Evolutionary conservation across 2,329 filamentous ascomycete species (phyloP).

Genomic region (Curvularia verruculosa): DNA sequence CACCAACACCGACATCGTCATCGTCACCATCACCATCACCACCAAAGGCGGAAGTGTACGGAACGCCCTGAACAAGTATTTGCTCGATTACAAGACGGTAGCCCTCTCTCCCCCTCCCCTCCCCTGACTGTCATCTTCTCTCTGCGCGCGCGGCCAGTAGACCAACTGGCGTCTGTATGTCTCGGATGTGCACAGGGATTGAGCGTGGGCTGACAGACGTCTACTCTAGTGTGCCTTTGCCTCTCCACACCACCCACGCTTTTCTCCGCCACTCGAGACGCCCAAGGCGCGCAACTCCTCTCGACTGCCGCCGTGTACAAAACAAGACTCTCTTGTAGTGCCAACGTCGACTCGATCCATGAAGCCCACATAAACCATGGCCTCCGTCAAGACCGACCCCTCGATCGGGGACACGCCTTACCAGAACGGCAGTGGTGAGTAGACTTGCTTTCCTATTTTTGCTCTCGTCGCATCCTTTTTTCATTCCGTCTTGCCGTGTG

Average conservation of each 20-base stretch:
- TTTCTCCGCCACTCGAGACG: slow-evolving; percentile 4
- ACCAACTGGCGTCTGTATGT: slow-evolving; percentile 27
- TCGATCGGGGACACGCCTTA: slow-evolving; percentile 37
- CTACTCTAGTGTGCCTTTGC: slow-evolving; percentile 13
- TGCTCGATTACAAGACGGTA: slow-evolving; percentile 10
- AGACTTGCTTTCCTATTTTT: slow-evolving; percentile 16
- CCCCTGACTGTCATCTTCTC: slow-evolving; percentile 9
- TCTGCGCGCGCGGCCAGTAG: slow-evolving; percentile 2
- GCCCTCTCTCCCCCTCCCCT: not conserved
- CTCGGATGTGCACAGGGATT: slow-evolving; percentile 32
- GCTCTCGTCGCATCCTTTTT: slow-evolving; percentile 13
- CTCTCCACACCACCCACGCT: slow-evolving; percentile 1
- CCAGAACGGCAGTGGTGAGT: slow-evolving; percentile 47
- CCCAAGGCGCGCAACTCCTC: slow-evolving; percentile 14
- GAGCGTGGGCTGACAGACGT: slow-evolving; percentile 31
- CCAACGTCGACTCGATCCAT: slow-evolving; percentile 33
- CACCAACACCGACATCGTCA: not conserved
- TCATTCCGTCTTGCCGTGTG: slow-evolving; percentile 10
- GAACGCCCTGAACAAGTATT: not conserved
- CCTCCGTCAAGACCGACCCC: slow-evolving; percentile 42
- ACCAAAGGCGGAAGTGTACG: not conserved
- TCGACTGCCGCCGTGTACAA: slow-evolving; percentile 14
- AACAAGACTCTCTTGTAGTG: not conserved
- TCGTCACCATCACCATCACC: too few species aligned
- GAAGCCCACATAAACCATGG: slow-evolving; percentile 41